Conservation (phyloP, 1,139 yeast species). For the Kodamaea alishanica region DNA sequence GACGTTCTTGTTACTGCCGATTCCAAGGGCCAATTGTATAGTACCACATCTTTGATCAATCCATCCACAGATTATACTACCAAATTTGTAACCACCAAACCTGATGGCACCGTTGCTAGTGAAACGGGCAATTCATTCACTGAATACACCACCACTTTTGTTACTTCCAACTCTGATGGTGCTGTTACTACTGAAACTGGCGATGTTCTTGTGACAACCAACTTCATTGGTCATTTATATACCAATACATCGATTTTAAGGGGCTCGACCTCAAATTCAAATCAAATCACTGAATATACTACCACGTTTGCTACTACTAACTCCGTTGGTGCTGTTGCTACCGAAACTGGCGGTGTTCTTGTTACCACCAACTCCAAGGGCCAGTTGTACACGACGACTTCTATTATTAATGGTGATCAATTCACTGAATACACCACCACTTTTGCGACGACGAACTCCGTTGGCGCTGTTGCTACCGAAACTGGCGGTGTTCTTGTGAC, state of each 20-base stretch:
- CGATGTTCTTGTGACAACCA: constrained; percentile 12
- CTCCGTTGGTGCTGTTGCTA: constrained; percentile 16
- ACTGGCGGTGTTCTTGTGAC: constrained; percentile 5
- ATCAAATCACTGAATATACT: constrained; percentile 15
- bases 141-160: constrained; percentile 16
- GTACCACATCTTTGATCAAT: constrained; percentile 4
- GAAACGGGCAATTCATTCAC: constrained; percentile 13
- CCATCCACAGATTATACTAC: constrained; percentile 16
- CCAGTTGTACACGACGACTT: constrained; percentile 12
- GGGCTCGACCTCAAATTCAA: constrained; percentile 1
- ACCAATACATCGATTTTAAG: constrained; percentile 1
- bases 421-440: constrained; percentile 9
- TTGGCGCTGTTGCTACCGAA: constrained; percentile 3
- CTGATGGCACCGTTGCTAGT: constrained; percentile 11
- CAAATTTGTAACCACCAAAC: constrained; percentile 13
- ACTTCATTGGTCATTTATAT: constrained; percentile 5
- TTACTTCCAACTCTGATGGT: constrained; percentile 14
- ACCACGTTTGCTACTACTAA: constrained; percentile 14
- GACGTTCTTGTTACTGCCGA: constrained; percentile 11
- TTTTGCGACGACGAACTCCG: constrained; percentile 7
- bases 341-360: constrained; percentile 15
- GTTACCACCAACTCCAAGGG: constrained; percentile 14
- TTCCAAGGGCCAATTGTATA: constrained; percentile 10
- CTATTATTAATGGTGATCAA: constrained; percentile 3
- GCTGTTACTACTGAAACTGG: constrained; percentile 10